Conservation (phyloP, 495 filamentous ascomycete genomes). For the Penicillium pulvis region DNA sequence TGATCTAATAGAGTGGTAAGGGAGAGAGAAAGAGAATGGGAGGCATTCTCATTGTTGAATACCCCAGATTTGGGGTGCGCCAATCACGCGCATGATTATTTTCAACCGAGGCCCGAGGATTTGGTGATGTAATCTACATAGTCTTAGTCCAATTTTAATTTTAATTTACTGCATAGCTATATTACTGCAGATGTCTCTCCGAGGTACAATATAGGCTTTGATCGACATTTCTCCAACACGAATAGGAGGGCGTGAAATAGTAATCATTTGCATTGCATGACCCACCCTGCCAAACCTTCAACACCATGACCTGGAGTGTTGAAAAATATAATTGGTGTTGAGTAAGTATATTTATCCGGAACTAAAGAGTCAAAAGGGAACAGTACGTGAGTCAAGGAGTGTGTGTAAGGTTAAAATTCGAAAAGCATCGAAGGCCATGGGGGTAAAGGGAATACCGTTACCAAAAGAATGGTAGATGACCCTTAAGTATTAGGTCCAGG, state of each 20-base stretch:
- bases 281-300: neutral
- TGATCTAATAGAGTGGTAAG: slow-evolving; percentile 4
- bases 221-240: neutral
- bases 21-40: slow-evolving; percentile 3
- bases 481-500: neutral
- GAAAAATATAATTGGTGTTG: too few relatives aligned
- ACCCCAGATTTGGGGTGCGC: slow-evolving; percentile 19
- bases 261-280: neutral
- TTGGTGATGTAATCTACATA: slow-evolving; percentile 4
- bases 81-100: slow-evolving; percentile 19
- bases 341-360: too few relatives aligned
- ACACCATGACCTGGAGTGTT: too few relatives aligned
- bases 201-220: neutral
- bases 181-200: neutral
- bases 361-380: too few relatives aligned
- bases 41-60: neutral
- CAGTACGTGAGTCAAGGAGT: too few relatives aligned
- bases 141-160: too few relatives aligned
- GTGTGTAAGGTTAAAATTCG: too few relatives aligned
- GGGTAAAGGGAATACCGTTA: too few relatives aligned
- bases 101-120: slow-evolving; percentile 14
- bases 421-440: too few relatives aligned
- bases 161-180: neutral
- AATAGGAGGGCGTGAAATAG: neutral
- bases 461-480: too few relatives aligned